A percentile compares a stretch with the other conserved stretches of the same genome.
phyloP scores from a whole-genome alignment of 768 basidiomycete species.

The Pulveroboletus sp. region DNA sequence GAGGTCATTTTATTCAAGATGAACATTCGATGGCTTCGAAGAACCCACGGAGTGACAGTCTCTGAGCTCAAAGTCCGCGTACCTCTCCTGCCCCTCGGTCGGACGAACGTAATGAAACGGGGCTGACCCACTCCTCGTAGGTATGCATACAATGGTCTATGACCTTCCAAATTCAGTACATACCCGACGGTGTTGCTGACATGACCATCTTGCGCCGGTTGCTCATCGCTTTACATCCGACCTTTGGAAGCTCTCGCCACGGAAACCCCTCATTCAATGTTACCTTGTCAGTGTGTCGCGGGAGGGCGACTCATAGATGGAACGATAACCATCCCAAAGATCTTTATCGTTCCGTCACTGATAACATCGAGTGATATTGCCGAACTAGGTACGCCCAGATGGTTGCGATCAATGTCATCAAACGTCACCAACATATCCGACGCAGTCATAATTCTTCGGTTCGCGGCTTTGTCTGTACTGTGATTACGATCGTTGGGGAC shows the following conservation, averaged over 20 bases:
- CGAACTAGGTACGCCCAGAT: too few species aligned
- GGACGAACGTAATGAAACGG: constrained; percentile 16
- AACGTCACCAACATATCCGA: too few species aligned
- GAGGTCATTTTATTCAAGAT: constrained; percentile 6
- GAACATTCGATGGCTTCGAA: neutral
- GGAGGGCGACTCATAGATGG: constrained; percentile 10
- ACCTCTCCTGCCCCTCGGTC: constrained; percentile 3
- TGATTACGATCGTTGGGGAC: neutral
- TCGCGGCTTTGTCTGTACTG: neutral
- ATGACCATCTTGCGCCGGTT: neutral
- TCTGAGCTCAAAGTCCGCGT: constrained; percentile 5
- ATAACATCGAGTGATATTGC: neutral
- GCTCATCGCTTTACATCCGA: neutral
- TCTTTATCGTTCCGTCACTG: neutral
- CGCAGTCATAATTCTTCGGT: neutral
- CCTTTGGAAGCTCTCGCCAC: constrained; percentile 4
- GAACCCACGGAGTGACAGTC: neutral
- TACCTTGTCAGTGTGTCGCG: too few species aligned
- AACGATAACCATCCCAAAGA: constrained; percentile 1
- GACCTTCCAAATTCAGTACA: too few species aligned
- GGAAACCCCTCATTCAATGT: constrained; percentile 8
- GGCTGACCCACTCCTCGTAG: too few species aligned
- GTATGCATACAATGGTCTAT: too few species aligned
- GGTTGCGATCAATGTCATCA: too few species aligned
- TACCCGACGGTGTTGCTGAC: too few species aligned